Evolutionary conservation across 1,284 basidiomycete genomes (phyloP).

Genomic region (Moesziomyces sp.): DNA sequence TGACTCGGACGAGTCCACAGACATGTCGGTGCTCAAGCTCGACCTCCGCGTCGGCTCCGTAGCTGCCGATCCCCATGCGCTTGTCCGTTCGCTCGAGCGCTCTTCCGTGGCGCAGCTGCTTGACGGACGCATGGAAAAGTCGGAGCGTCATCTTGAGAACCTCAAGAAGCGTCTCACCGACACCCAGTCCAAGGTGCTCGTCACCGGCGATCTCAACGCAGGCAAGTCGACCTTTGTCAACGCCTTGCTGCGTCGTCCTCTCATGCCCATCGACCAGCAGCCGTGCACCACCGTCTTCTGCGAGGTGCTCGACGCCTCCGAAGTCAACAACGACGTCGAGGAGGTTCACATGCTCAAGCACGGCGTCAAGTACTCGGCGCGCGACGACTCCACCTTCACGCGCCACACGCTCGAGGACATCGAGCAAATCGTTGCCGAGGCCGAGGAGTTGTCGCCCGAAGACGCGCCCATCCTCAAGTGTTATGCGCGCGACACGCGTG

Average conservation of each 20-base stretch:
- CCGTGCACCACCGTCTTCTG: conserved; percentile 97
- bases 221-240: conserved; percentile 99
- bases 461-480: conserved; percentile 69
- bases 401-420: conserved; percentile 78
- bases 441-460: conserved; percentile 76
- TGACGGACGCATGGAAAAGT: conserved; percentile 83
- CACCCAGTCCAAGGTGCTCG: conserved; percentile 92
- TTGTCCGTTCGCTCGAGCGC: conserved; percentile 91
- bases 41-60: conserved; percentile 86
- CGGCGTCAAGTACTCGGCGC: conserved; percentile 77
- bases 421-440: conserved; percentile 78
- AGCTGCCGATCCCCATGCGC: conserved; percentile 74
- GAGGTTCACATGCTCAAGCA: conserved; percentile 77
- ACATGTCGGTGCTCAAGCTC: conserved; percentile 77
- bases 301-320: conserved; percentile 91
- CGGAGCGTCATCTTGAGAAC: conserved; percentile 83
- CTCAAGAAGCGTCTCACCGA: conserved; percentile 88
- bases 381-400: conserved; percentile 81
- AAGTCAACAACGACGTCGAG: conserved; percentile 79
- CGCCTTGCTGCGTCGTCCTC: conserved; percentile 78
- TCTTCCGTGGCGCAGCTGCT: conserved; percentile 90
- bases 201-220: conserved; percentile 98
- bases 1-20: conserved; percentile 31
- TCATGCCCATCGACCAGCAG: conserved; percentile 98
- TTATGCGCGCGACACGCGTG: conserved; percentile 58